Evolutionary conservation across 352 stramenopile species (phyloP), one percentile per base, ranked within the genome.

Genomic region (Peronosclerospora sorghi): DNA sequence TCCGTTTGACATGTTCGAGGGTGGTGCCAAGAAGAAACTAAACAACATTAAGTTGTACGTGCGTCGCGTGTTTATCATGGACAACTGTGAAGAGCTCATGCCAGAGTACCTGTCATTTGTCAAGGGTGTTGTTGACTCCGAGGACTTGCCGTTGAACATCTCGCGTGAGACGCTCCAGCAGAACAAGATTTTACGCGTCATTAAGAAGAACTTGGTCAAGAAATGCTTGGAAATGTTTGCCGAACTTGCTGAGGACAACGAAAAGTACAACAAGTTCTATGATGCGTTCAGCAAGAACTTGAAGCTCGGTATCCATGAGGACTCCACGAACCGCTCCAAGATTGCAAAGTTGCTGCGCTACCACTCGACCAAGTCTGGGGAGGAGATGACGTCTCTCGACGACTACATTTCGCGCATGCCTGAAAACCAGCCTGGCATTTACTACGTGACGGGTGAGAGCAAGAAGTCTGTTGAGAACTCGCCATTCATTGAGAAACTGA

Each of bases 11-110:
- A 98, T 98, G 95, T 99, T 99, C 60, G 96, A 99, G 65, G 93
- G 94, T 37, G 94, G 93, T 61, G 83, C 76, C 41, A 98, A 98
- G 80, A 99, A 99, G 86, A 99, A 99, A 92, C 62, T 88, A 38
- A 99, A 99, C 86, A 97, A 97, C 78, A 98, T 98, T 65, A 98
- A 98, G 82, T 64, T 98, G 30, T 99, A 99, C 69, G 96, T 99
- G 59, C 89, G 96, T 68, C 86, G 96, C 59, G 96, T 99, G 48
- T 99, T 99, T 75, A 99, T 99, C 78, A 99, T 99, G 95, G 96
- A 99, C 83, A 98, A 99, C 82, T 99, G 96, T 66, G 95, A 99
- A 72, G 96, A 99, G 50, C 63, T 99, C 46, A 98, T 99, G 96
- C 96, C 96, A 20, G 95, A 99, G 72, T 99, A 96, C 82, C 76